phyloP scores from a whole-genome alignment of 2,329 filamentous ascomycete genomes.

The Xylariaceae sp. region DNA sequence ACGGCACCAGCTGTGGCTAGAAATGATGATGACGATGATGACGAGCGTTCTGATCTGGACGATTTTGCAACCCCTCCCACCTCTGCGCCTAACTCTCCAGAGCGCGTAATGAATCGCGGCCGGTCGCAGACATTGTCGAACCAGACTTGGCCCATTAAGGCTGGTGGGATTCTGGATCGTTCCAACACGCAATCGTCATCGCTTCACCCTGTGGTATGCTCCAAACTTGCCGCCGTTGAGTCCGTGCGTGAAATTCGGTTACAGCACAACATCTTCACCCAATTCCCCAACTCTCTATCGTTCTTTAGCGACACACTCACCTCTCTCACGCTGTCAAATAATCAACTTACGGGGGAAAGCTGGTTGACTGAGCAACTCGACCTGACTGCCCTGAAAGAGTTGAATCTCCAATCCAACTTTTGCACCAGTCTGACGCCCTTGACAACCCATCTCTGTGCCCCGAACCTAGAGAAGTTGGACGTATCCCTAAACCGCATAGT shows the following conservation, averaged over 20 bases:
- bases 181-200: conserved; percentile 62
- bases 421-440: conserved; percentile 68
- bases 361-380: conserved; percentile 65
- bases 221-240: conserved; percentile 50
- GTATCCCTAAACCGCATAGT: conserved; percentile 78
- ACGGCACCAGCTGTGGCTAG: not conserved
- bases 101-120: conserved; percentile 30
- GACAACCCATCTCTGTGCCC: conserved; percentile 64
- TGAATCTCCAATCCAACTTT: conserved; percentile 72
- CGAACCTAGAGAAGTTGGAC: conserved; percentile 71
- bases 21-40: conserved; percentile 35
- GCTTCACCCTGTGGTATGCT: conserved; percentile 55
- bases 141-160: conserved; percentile 52
- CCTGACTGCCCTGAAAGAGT: conserved; percentile 69
- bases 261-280: conserved; percentile 70
- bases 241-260: conserved; percentile 59
- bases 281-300: conserved; percentile 66
- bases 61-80: conserved; percentile 57
- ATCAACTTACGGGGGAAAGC: conserved; percentile 61
- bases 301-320: conserved; percentile 69
- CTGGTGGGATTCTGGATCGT: conserved; percentile 64
- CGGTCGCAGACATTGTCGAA: conserved; percentile 46
- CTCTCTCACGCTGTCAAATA: conserved; percentile 70
- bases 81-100: conserved; percentile 48
- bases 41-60: conserved; percentile 48